Percentiles rank a stretch among this genome's conserved stretches.
These are phyloP conservation scores for Fusarium concolor DNA, from an alignment of 2,329 filamentous ascomycete genomes.

Conservation along the genomic window DNA sequence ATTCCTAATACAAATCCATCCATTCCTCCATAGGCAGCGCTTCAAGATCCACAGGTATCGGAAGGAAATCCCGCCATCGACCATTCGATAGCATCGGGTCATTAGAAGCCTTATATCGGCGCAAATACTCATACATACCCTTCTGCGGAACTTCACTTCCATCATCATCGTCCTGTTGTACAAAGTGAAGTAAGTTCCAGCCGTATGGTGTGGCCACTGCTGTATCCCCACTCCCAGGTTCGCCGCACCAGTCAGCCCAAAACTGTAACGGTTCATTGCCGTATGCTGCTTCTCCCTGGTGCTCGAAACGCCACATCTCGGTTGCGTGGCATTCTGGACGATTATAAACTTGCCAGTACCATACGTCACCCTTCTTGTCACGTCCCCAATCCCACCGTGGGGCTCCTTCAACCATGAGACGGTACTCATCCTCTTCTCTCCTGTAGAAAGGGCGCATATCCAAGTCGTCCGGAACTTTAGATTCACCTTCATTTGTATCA, in stretches of 20 bases:
- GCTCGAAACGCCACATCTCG: constrained; percentile 11
- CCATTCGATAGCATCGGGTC: no score
- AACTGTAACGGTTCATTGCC: constrained; percentile 12
- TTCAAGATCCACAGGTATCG: no score
- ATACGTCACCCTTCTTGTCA: neutral
- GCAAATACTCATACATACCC: neutral
- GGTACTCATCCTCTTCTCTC: constrained; percentile 2
- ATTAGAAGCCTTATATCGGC: neutral
- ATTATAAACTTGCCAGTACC: constrained; percentile 20
- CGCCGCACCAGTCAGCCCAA: constrained; percentile 11
- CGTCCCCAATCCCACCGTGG: constrained; percentile 18
- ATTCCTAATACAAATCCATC: no score
- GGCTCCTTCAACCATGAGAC: neutral
- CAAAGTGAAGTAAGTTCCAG: neutral
- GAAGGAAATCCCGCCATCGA: no score
- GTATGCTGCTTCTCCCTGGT: constrained; percentile 1
- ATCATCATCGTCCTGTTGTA: neutral
- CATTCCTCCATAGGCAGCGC: no score
- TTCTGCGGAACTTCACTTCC: neutral
- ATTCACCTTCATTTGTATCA: neutral
- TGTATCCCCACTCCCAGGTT: neutral
- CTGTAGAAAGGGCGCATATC: constrained; percentile 5
- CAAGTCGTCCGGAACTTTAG: neutral
- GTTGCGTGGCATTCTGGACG: neutral
- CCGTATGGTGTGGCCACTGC: constrained; percentile 14